Conservation (phyloP, 306 rosid species). For the Ormosia semicastrata region DNA sequence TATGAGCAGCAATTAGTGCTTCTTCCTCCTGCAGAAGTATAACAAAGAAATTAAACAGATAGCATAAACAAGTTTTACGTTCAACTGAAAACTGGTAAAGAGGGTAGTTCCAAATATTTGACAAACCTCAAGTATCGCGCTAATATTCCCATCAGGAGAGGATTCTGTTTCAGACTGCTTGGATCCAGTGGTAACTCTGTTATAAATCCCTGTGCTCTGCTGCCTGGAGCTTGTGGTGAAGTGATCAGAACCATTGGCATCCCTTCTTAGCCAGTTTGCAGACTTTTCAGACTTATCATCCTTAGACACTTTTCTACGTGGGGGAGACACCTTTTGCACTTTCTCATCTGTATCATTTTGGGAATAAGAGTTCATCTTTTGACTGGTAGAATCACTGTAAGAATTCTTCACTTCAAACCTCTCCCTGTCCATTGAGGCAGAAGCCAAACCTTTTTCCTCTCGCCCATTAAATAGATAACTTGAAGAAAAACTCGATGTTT, state of each 20-base stretch:
- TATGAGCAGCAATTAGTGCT: slow-evolving; percentile 90
- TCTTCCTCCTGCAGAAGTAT: slow-evolving; percentile 79
- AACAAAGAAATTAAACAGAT: slow-evolving; percentile 26
- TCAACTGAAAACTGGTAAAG: not conserved
- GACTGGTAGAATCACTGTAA: slow-evolving; percentile 49
- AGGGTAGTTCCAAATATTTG: not conserved
- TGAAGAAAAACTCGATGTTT: slow-evolving; percentile 45
- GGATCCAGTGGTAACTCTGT: slow-evolving; percentile 42
- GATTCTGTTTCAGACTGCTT: slow-evolving; percentile 61
- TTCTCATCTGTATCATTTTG: slow-evolving; percentile 63
- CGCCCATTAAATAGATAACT: slow-evolving; percentile 44
- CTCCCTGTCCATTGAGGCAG: slow-evolving; percentile 57
- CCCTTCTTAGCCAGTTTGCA: slow-evolving; percentile 59
- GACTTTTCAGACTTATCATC: slow-evolving; percentile 80
- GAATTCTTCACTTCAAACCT: slow-evolving; percentile 60
- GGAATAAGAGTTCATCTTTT: slow-evolving; percentile 56
- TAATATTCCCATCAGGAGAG: slow-evolving; percentile 68
- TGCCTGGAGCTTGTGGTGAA: slow-evolving; percentile 63
- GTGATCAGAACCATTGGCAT: slow-evolving; percentile 52
- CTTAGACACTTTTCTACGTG: slow-evolving; percentile 66
- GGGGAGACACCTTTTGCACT: slow-evolving; percentile 88
- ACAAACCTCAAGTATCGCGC: slow-evolving; percentile 86
- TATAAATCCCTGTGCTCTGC: slow-evolving; percentile 44
- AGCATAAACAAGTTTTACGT: slow-evolving; percentile 4
- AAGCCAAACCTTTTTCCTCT: slow-evolving; percentile 57